Percentiles rank a stretch among this genome's conserved stretches.
These are phyloP conservation scores for Daedaleopsis nitida DNA, from an alignment of 768 basidiomycete genomes.

Conservation along the genomic window DNA sequence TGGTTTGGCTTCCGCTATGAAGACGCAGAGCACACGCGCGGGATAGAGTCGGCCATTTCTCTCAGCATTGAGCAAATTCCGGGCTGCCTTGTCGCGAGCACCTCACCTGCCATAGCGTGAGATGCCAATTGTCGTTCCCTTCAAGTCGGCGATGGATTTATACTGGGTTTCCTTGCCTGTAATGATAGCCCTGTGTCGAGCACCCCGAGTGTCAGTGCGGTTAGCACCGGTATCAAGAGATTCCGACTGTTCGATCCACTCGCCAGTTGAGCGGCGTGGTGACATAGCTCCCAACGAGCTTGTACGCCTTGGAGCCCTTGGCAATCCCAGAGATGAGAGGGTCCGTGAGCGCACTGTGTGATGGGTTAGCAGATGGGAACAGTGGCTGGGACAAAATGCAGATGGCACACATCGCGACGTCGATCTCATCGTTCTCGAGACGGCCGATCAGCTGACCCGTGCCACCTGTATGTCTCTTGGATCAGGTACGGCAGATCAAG, in stretches of 20 bases:
- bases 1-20: constrained; percentile 79
- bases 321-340: constrained; percentile 90
- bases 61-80: neutral
- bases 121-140: constrained; percentile 85
- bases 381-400: neutral
- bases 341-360: constrained; percentile 80
- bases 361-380: neutral
- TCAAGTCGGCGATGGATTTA: constrained; percentile 70
- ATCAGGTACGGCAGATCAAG: neutral
- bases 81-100: constrained; percentile 6
- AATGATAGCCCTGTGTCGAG: constrained; percentile 90
- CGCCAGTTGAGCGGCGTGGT: constrained; percentile 87
- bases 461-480: constrained; percentile 47
- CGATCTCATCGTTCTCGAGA: constrained; percentile 74
- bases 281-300: constrained; percentile 91
- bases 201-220: neutral
- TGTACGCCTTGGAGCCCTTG: constrained; percentile 85
- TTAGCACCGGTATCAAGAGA: neutral
- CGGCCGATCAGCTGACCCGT: constrained; percentile 83
- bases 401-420: constrained; percentile 68
- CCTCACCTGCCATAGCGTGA: constrained; percentile 80
- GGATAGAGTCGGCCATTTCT: neutral
- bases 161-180: constrained; percentile 77
- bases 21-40: neutral
- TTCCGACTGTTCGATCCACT: constrained; percentile 10